A percentile compares a stretch with the other conserved stretches of the same genome.
Conservation (phyloP, 495 filamentous ascomycete genomes). For the Daldinia grandis region DNA sequence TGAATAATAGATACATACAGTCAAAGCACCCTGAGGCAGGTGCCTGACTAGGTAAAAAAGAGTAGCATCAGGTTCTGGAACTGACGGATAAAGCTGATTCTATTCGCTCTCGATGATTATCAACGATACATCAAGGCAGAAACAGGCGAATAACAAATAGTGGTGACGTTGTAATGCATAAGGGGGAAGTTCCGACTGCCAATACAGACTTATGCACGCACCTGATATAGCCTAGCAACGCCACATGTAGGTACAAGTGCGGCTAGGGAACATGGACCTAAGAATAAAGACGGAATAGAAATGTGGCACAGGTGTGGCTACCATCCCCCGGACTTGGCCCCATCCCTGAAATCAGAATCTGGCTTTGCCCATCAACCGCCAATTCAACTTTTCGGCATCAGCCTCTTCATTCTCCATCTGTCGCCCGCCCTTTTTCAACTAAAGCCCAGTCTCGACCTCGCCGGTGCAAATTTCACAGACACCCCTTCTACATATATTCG, state of each 20-base stretch:
- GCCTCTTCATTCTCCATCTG: conserved; percentile 45
- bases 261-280: not conserved
- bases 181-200: conserved; percentile 5
- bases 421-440: conserved; percentile 34
- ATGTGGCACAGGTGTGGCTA: conserved; percentile 38
- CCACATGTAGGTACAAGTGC: conserved; percentile 2
- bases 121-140: conserved; percentile 18
- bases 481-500: conserved; percentile 18
- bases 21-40: conserved; percentile 1
- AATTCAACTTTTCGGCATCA: conserved; percentile 45
- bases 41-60: conserved; percentile 38
- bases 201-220: not conserved
- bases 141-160: conserved; percentile 27
- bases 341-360: conserved; percentile 45
- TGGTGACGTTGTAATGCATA: conserved; percentile 43
- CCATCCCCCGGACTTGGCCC: conserved; percentile 37
- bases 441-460: conserved; percentile 27
- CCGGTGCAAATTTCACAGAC: conserved; percentile 11
- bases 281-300: conserved; percentile 6
- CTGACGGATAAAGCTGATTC: conserved; percentile 26
- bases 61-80: conserved; percentile 35
- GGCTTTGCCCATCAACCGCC: conserved; percentile 46
- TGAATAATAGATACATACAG: not conserved
- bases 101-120: conserved; percentile 27
- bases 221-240: not conserved